Evolutionary conservation across 495 filamentous ascomycete species (phyloP).

Genomic region (Penicillium bovifimosum): DNA sequence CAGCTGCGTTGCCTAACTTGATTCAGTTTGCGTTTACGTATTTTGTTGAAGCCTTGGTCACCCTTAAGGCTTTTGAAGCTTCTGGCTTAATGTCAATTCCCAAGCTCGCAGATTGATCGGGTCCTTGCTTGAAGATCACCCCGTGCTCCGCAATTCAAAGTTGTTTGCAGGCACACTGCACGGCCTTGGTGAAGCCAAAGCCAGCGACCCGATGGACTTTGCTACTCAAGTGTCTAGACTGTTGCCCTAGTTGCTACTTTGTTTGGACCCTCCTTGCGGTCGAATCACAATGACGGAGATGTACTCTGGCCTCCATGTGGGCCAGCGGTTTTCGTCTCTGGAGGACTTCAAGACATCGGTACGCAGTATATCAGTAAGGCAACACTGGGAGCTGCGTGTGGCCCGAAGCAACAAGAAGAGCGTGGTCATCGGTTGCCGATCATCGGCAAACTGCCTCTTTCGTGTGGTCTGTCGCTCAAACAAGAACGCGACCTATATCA

Average conservation of each 20-base stretch:
- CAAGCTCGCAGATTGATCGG: background rate
- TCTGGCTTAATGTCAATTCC: background rate
- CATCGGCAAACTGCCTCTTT: slow-evolving; percentile 39
- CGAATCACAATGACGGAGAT: slow-evolving; percentile 37
- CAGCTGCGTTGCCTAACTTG: background rate
- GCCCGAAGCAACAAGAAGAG: slow-evolving; percentile 45
- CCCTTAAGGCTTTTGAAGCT: background rate
- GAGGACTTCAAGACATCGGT: slow-evolving; percentile 42
- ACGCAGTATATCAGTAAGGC: slow-evolving; percentile 42
- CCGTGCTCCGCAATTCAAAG: slow-evolving; percentile 15
- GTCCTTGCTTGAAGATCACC: slow-evolving; percentile 9
- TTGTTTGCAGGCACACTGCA: background rate
- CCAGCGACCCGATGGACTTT: slow-evolving; percentile 18
- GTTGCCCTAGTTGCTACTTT: slow-evolving; percentile 17
- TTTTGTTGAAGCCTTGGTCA: background rate
- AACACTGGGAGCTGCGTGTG: slow-evolving; percentile 46
- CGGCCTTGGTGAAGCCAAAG: slow-evolving; percentile 8
- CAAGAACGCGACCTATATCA: slow-evolving; percentile 45
- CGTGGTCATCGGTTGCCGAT: slow-evolving; percentile 43
- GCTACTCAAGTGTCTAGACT: slow-evolving; percentile 16
- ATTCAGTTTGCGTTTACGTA: background rate
- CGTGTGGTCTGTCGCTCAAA: slow-evolving; percentile 45
- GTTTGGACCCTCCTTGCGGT: slow-evolving; percentile 9
- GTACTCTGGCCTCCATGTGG: slow-evolving; percentile 42
- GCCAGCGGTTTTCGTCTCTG: slow-evolving; percentile 40